Base-by-base conservation (phyloP, 1,284 basidiomycete genomes). In the Anthracocystis setariae region DNA sequence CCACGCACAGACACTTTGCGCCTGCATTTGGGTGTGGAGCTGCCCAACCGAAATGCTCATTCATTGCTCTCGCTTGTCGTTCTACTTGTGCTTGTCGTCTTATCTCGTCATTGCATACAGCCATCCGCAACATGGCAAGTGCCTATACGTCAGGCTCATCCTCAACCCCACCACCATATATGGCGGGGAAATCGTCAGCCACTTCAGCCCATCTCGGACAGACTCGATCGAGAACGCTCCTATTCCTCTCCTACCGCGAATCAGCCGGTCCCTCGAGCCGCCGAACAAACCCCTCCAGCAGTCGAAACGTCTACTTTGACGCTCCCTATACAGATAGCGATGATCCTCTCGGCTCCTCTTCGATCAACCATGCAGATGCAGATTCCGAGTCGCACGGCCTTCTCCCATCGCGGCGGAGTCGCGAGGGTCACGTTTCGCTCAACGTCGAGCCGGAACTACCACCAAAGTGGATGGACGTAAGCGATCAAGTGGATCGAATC, bases 181-280 rank as follows among this genome's bases (percentile, higher is more conserved):
- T 44, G 23, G 40, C 12, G 13, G 47, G 63, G 13, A 8, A 3
- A 17, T 3, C 18, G 2, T 7, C 42, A 9, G 44, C 38, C n/a
- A 13, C 42, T 18, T 48, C 48, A 0, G 5, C 27, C 3, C 33
- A 59, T 15, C 43, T 73, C 10, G 70, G 83, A 3, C 76, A 80
- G 37, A 94, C 91, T 18, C 90, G 95, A 73, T 94, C 92, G 1
- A 85, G 95, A 47, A 98, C 95, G 3, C 88, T 94, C 49, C 89
- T 97, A 80, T 99, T 96, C 84, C 90, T 97, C 60, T 97, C 94
- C 10, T 93, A 93, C 83, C 88, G 95, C 68, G 92, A 97, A 84
- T 93, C 93, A 3, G 87, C 70, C 15, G 64, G 67, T 3, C 69
- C 64, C 2, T 55, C 69, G 1, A 53, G 49, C 5, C 54, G 49